Base-by-base conservation (phyloP, 2,329 filamentous ascomycete genomes). In the Rasamsonia emersonii region DNA sequence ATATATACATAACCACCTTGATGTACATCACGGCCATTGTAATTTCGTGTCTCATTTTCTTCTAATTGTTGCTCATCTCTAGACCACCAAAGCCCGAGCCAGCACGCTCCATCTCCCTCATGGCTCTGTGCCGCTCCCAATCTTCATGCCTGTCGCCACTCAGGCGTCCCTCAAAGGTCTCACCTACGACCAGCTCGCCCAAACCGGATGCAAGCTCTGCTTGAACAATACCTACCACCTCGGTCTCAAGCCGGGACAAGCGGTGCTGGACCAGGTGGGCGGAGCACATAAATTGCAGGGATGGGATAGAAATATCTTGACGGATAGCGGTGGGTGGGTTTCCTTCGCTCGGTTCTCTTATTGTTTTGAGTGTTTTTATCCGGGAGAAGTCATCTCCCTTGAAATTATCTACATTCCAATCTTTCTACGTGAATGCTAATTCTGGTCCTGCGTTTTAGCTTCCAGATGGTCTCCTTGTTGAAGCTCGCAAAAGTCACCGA, bases 141-240 rank as follows among this genome's bases (percentile, higher is more conserved):
- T 96, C 37, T 98, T 98, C 61, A 98, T 98, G 91, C 91, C 91
- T 10, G 91, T 98, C 25, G 91, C 91, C 18, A 98, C 91, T 1
- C 91, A 98, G 61, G 91, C 85, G 1, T 94, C 89, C 0, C 70
- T 98, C 23, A 98, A 98, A 56, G 91, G 91, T 25, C 64, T 98
- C 35, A 96, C 91, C 0, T 86, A 89, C 1, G 80, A 89, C 44
- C 91, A 98, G 53, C 70, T 98, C 2, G 88, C 91, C 49, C 79
- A 85, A 33, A 93, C 88, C 0, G 78, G 84, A 25, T 98, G 93
- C 52, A 77, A 83, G 37, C 65, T 98, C 24, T 98, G 91, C 58
- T 67, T 98, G 43, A 98, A 98, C 65, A 98, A 98, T 62, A 98
- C 91, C 9, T 98, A 98, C 54, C 91, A 98, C 57, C 67, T 98